phyloP scores from a whole-genome alignment of 148 eudicot genomes.

The Cornus kousa region DNA sequence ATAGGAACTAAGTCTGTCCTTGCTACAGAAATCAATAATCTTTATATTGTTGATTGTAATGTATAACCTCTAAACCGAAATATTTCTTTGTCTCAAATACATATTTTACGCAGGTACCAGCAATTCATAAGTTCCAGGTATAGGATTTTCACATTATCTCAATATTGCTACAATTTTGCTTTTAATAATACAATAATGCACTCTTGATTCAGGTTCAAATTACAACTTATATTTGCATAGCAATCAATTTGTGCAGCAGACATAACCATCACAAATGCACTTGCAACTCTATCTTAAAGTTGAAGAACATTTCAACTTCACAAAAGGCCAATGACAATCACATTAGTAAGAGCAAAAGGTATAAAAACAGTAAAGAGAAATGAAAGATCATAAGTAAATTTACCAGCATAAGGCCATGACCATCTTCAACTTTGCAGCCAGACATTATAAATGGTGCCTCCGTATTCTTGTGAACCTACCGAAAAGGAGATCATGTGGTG shows the following conservation, averaged over 20 bases:
- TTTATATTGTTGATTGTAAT: too few species aligned
- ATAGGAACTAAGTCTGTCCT: not conserved
- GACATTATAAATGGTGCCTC: constrained; percentile 77
- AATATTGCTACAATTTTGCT: too few species aligned
- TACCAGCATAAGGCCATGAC: constrained; percentile 92
- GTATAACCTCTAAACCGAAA: not conserved
- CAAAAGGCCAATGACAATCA: too few species aligned
- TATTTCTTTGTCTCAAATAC: not conserved
- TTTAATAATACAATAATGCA: too few species aligned
- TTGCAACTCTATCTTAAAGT: too few species aligned
- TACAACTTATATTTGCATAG: too few species aligned
- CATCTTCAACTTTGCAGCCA: constrained; percentile 89
- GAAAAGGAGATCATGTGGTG: not conserved
- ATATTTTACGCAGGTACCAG: not conserved
- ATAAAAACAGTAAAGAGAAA: not conserved
- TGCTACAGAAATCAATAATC: too few species aligned
- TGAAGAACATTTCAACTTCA: too few species aligned
- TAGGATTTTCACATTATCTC: not conserved
- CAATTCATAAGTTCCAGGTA: not conserved
- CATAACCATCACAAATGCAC: too few species aligned
- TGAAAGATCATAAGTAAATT: not conserved
- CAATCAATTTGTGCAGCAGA: too few species aligned
- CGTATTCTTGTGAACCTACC: constrained; percentile 55
- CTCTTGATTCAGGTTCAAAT: too few species aligned
- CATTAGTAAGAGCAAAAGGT: too few species aligned